Conservation (phyloP, 106 monocot genomes). For the Hemerocallis citrina region DNA sequence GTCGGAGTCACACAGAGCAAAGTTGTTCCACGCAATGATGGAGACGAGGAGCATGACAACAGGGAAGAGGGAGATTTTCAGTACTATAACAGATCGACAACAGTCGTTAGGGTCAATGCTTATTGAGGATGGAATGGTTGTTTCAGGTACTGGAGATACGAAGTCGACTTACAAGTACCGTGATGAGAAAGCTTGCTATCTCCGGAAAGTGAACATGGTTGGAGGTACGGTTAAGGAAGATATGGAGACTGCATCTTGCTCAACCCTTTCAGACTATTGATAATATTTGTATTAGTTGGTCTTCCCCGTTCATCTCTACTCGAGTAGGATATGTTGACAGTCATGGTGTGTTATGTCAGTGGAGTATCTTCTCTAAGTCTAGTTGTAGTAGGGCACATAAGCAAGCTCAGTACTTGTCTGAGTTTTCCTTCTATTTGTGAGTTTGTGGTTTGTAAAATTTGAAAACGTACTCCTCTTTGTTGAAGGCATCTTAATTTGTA, state of each 20-base stretch:
- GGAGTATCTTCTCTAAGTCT: no score
- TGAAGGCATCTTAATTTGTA: no score
- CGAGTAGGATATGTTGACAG: no score
- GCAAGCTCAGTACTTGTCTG: no score
- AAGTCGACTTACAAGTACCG: constrained; percentile 27
- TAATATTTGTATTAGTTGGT: no score
- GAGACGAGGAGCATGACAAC: constrained; percentile 5
- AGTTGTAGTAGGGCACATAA: no score
- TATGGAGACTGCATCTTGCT: constrained; percentile 10
- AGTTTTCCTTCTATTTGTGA: no score
- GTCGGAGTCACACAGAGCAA: constrained; percentile 15
- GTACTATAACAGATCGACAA: constrained; percentile 22
- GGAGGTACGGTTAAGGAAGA: constrained; percentile 19
- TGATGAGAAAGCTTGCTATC: constrained; percentile 29
- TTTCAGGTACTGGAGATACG: constrained; percentile 24
- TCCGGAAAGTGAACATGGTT: constrained; percentile 20
- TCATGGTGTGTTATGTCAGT: no score
- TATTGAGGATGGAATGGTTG: constrained; percentile 13
- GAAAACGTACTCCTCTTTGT: no score
- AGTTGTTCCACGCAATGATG: constrained; percentile 23
- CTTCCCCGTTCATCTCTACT: no score
- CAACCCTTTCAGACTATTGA: background rate
- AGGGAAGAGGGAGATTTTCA: constrained; percentile 3
- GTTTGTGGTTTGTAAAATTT: no score
- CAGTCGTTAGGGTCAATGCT: constrained; percentile 23